Evolutionary conservation across 2,329 filamentous ascomycete species (phyloP).

Genomic region (Hymenoscyphus linearis): DNA sequence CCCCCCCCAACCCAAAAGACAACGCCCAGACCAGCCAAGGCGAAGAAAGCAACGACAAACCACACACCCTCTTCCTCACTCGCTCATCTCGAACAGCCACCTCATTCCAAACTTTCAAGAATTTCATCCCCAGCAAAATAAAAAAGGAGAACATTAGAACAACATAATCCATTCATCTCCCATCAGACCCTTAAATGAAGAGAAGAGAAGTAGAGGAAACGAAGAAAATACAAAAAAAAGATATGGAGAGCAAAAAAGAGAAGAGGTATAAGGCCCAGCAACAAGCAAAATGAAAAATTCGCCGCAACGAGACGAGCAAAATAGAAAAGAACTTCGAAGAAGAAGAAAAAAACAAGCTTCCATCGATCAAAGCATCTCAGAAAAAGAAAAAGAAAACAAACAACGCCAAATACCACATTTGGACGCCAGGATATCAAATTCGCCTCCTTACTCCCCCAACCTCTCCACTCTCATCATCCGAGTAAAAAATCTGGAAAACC

Average conservation of each 20-base stretch:
- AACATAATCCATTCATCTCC: neutral
- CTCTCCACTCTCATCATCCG: neutral
- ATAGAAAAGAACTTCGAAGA: neutral
- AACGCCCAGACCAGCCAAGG: too few relatives aligned
- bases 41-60: too few relatives aligned
- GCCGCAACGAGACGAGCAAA: neutral
- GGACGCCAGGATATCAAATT: neutral
- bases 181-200: too few relatives aligned
- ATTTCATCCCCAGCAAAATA: too few relatives aligned
- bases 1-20: too few relatives aligned
- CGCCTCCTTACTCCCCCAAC: neutral
- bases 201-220: too few relatives aligned
- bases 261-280: neutral
- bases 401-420: conserved; percentile 5
- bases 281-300: neutral
- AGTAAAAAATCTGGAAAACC: neutral
- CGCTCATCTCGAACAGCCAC: too few relatives aligned
- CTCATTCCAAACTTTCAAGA: too few relatives aligned
- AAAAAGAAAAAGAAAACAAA: too few relatives aligned
- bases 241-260: neutral
- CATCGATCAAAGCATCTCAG: neutral
- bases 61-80: too few relatives aligned
- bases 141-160: neutral
- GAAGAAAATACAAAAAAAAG: neutral
- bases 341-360: neutral